These are phyloP conservation scores for Phytophthora hybrid DNA, from an alignment of 352 stramenopile genomes.

Conservation along the genomic window DNA sequence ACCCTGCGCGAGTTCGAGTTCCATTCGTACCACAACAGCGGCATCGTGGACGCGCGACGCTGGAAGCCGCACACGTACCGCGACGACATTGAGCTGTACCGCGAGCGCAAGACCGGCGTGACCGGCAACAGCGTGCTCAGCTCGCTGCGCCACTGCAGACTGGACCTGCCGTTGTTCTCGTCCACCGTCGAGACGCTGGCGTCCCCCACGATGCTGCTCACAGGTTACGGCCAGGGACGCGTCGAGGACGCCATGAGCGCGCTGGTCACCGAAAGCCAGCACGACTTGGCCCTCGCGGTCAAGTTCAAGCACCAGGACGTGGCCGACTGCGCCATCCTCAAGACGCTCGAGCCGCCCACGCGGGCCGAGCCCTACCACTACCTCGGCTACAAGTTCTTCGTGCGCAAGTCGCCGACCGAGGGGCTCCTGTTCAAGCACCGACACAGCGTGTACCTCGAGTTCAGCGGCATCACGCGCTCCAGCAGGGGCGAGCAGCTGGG, in stretches of 20 bases:
- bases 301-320: constrained; percentile 71
- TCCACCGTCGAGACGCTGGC: constrained; percentile 41
- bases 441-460: constrained; percentile 70
- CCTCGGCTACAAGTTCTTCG: constrained; percentile 77
- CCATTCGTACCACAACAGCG: constrained; percentile 41
- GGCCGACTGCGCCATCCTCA: constrained; percentile 68
- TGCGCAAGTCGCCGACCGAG: constrained; percentile 55
- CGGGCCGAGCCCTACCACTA: constrained; percentile 59
- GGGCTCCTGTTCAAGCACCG: constrained; percentile 58
- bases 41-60: constrained; percentile 45
- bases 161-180: constrained; percentile 42
- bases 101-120: constrained; percentile 43
- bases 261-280: constrained; percentile 57
- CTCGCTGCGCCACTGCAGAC: constrained; percentile 34
- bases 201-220: constrained; percentile 54
- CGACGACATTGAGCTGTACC: constrained; percentile 55
- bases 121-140: constrained; percentile 39
- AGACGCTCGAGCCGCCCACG: constrained; percentile 61
- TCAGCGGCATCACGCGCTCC: constrained; percentile 52
- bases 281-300: constrained; percentile 63
- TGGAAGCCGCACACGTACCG: constrained; percentile 59
- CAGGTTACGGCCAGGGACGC: constrained; percentile 52
- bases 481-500: constrained; percentile 57
- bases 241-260: constrained; percentile 70
- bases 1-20: constrained; percentile 61